phyloP scores from a whole-genome alignment of 306 rosid species.

The Glycyrrhiza uralensis region DNA sequence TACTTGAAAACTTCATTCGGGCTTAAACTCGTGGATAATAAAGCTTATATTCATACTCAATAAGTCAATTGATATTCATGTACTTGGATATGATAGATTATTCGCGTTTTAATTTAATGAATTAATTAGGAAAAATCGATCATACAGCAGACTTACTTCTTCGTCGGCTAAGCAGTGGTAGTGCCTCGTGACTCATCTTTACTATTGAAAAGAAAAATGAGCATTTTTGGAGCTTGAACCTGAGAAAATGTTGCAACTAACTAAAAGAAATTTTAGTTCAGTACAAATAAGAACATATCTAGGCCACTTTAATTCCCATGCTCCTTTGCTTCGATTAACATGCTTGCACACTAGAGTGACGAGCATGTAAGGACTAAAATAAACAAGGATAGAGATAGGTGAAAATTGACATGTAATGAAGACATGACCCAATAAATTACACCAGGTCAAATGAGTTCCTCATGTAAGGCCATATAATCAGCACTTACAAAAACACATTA shows the following conservation, averaged over 20 bases:
- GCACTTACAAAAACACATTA: not conserved
- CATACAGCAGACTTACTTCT: no score
- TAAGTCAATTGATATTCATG: no score
- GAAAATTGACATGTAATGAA: not conserved
- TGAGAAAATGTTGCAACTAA: not conserved
- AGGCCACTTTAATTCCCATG: not conserved
- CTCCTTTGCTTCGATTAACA: not conserved
- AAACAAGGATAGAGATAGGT: not conserved
- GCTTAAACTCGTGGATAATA: not conserved
- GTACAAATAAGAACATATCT: not conserved
- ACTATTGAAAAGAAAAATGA: not conserved
- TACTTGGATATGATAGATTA: no score
- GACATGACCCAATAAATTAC: not conserved
- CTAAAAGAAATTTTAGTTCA: not conserved
- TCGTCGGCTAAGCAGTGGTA: not conserved
- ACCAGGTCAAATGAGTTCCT: not conserved
- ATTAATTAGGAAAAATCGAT: no score
- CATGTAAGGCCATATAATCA: not conserved
- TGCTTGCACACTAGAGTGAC: no score
- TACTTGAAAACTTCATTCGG: no score
- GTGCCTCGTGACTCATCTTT: not conserved
- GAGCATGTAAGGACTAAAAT: no score
- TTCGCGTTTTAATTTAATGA: no score
- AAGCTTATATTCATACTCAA: not conserved
- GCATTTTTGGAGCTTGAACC: not conserved